A percentile compares a stretch with the other conserved stretches of the same genome.
phyloP scores from a whole-genome alignment of 23 red algal species.

The Cyanidium caldarium region DNA sequence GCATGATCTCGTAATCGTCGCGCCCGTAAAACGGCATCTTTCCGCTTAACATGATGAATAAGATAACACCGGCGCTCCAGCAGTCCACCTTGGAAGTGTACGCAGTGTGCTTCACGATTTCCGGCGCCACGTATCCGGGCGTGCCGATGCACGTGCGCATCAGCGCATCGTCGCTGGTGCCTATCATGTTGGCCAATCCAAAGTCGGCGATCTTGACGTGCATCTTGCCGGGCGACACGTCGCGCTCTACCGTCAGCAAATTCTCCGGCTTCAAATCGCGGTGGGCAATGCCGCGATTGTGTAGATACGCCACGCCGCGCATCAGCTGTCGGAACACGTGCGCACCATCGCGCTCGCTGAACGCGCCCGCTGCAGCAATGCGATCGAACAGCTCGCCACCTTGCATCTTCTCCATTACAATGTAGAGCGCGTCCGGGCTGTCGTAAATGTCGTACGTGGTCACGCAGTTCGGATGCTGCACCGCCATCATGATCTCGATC shows the following conservation, averaged over 20 bases:
- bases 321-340: slow-evolving; percentile 66
- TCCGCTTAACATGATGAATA: slow-evolving; percentile 90
- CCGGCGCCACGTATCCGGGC: slow-evolving; percentile 86
- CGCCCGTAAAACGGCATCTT: slow-evolving; percentile 98
- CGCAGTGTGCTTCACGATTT: slow-evolving; percentile 56
- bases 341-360: slow-evolving; percentile 48
- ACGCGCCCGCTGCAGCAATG: slow-evolving; percentile 45
- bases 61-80: slow-evolving; percentile 82
- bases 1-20: slow-evolving; percentile 65
- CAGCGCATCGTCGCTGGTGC: slow-evolving; percentile 31
- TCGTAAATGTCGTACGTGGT: slow-evolving; percentile 81
- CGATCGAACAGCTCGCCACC: slow-evolving; percentile 86
- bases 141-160: slow-evolving; percentile 79
- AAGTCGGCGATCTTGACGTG: slow-evolving; percentile 87
- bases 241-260: slow-evolving; percentile 21
- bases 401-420: slow-evolving; percentile 75
- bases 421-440: slow-evolving; percentile 30
- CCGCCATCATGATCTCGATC: slow-evolving; percentile 69
- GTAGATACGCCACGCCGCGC: slow-evolving; percentile 58
- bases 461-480: slow-evolving; percentile 57
- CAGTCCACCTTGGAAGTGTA: slow-evolving; percentile 72
- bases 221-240: slow-evolving; percentile 2
- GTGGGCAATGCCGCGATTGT: slow-evolving; percentile 63
- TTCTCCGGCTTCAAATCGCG: slow-evolving; percentile 94
- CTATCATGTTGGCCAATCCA: slow-evolving; percentile 82